Evolutionary conservation across 1,284 basidiomycete species (phyloP).

Genomic region (Leccinum ponderosum): DNA sequence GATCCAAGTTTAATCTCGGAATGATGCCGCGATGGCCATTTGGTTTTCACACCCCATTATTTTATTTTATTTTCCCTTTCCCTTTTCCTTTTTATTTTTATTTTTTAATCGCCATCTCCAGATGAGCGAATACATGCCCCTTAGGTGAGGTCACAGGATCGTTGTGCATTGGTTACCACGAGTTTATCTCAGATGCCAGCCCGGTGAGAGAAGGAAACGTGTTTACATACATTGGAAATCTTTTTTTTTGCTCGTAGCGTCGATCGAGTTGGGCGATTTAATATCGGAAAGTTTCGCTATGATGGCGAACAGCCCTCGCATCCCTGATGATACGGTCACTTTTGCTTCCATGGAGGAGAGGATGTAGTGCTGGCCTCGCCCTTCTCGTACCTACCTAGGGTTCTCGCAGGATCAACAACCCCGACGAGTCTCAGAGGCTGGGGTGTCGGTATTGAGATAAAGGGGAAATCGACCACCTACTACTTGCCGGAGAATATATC

Average conservation of each 20-base stretch:
- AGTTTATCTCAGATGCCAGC: conserved; percentile 33
- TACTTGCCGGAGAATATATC: conserved; percentile 9
- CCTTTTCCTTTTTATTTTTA: background rate
- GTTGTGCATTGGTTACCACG: conserved; percentile 28
- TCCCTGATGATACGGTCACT: conserved; percentile 1
- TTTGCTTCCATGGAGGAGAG: conserved; percentile 14
- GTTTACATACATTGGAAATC: conserved; percentile 10
- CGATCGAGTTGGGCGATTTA: conserved; percentile 30
- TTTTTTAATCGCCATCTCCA: conserved; percentile 7
- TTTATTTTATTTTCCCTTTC: background rate
- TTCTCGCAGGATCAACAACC: conserved; percentile 10
- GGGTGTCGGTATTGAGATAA: conserved; percentile 1
- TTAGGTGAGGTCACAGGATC: conserved; percentile 29
- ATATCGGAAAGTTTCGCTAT: conserved; percentile 23
- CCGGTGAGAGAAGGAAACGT: conserved; percentile 19
- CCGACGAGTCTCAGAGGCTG: background rate
- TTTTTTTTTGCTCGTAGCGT: conserved; percentile 12
- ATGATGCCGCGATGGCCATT: conserved; percentile 18
- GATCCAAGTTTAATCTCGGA: conserved; percentile 21
- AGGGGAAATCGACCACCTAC: background rate
- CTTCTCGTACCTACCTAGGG: conserved; percentile 15
- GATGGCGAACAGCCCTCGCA: conserved; percentile 9
- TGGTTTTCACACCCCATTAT: conserved; percentile 20
- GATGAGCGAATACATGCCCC: conserved; percentile 26
- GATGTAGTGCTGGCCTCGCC: background rate